A percentile compares a stretch with the other conserved stretches of the same genome.
Evolutionary conservation across 2,329 filamentous ascomycete genomes (phyloP).

Genomic region (Trichoderma semiorbis): DNA sequence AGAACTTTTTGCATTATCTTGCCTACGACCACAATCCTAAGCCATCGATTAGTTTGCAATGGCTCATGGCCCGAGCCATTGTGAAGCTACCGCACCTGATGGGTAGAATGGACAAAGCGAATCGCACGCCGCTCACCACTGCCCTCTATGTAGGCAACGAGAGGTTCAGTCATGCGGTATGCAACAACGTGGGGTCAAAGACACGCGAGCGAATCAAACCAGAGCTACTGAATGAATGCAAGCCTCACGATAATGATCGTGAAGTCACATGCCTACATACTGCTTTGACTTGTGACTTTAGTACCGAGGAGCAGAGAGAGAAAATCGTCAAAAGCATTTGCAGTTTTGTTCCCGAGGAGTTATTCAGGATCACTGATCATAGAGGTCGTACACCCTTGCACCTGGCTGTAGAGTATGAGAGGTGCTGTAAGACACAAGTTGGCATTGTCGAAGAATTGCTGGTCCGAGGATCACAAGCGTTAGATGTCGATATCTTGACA

Average conservation of each 20-base stretch:
- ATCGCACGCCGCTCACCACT: neutral
- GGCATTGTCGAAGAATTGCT: conserved; percentile 1
- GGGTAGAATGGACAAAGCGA: neutral
- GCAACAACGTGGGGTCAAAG: neutral
- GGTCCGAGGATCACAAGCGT: neutral
- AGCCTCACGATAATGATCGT: neutral
- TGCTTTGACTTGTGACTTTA: neutral
- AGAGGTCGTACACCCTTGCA: neutral
- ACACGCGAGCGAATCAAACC: neutral
- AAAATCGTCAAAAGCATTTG: neutral
- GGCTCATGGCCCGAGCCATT: neutral
- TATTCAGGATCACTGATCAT: neutral
- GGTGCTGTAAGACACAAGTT: neutral
- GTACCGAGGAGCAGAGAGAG: neutral
- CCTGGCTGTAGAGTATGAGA: conserved; percentile 2
- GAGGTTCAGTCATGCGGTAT: neutral
- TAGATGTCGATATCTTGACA: neutral
- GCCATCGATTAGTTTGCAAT: neutral
- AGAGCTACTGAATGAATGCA: neutral
- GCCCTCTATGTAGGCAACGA: neutral
- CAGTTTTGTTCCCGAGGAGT: neutral
- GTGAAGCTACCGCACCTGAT: neutral
- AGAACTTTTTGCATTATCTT: neutral
- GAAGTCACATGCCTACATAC: neutral
- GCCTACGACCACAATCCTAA: neutral